Evolutionary conservation across 805 yeast genomes (phyloP), one percentile per base, ranked within the genome.

Genomic region (Metschnikowia baotianmanensis): DNA sequence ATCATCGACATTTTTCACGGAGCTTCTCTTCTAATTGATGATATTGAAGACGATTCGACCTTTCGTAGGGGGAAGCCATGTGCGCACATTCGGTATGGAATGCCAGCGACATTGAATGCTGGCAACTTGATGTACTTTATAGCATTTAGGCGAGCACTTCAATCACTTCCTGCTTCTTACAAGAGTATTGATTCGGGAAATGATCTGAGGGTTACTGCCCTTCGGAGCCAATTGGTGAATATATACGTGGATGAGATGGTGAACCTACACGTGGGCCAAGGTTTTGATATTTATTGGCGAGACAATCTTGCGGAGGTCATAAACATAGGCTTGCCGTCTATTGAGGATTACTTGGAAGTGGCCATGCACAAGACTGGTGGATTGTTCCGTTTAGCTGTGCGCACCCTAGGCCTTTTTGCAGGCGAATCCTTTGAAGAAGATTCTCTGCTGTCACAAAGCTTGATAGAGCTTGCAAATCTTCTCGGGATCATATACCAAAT

Each of bases 301-400:
- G 96, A 88, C 42, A 46, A 50, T 39, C 46, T 60, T 21, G 26
- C 24, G 6, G 32, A 31, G 3, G 38, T 55, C 20, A 47, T 48
- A 28, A 15, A 17, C 2, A 25, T 35, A 20, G 39, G 43, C 8
- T 40, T 61, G 16, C 72, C 72, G 2, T 23, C 50, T 1, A 53
- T 60, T 31, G 57, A 58, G 26, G 61, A 86, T 54, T 90, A 90
- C 55, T 58, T 81, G 24, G 72, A 71, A 27, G 90, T 91, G 96
- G 95, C 85, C 7, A 76, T 77, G 74, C 82, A 87, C 56, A 90
- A 67, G 38, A 90, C 97, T 0, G 96, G 96, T 1, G 97, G 97
- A 0, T 67, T 90, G 25, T 85, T 88, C 56, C 69, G 96, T 47
- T 65, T 90, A 25, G 80, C 91, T 0, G 78, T 84, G 3, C 68